Conservation (phyloP, 2,329 filamentous ascomycete genomes). For the Colletotrichum costaricense region DNA sequence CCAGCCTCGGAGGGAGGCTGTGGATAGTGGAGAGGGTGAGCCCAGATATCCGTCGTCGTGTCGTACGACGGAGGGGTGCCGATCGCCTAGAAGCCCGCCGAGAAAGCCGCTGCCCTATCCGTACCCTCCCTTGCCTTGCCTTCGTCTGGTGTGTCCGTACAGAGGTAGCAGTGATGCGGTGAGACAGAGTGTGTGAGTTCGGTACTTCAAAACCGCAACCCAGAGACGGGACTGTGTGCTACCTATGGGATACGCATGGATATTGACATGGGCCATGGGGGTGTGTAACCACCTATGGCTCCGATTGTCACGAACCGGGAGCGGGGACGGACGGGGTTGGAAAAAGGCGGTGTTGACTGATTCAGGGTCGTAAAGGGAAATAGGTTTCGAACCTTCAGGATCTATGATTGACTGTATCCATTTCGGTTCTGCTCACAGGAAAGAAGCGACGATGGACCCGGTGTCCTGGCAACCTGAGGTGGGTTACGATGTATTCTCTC, state of each 20-base stretch:
- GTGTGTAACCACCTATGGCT: background rate
- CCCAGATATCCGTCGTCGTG: background rate
- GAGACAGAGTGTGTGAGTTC: background rate
- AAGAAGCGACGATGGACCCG: background rate
- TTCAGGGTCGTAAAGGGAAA: background rate
- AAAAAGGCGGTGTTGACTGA: slow-evolving; percentile 26
- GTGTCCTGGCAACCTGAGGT: background rate
- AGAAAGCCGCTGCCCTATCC: slow-evolving; percentile 1
- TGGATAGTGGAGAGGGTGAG: background rate
- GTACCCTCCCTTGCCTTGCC: background rate
- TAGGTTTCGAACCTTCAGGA: slow-evolving; percentile 6
- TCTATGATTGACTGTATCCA: no score
- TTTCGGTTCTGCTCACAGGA: background rate
- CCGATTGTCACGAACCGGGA: slow-evolving; percentile 1
- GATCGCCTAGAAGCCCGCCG: slow-evolving; percentile 17
- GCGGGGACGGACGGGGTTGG: background rate
- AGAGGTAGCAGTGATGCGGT: background rate
- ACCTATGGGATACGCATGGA: background rate
- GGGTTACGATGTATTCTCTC: background rate
- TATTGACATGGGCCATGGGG: background rate
- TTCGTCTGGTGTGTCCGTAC: background rate
- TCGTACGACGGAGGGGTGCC: slow-evolving; percentile 31
- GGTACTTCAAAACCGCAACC: slow-evolving; percentile 3
- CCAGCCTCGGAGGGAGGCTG: slow-evolving; percentile 3
- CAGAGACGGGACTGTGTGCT: background rate